Evolutionary conservation across 1,139 yeast genomes (phyloP), one percentile per base, ranked within the genome.

Genomic region (Candida tetrigidarum): DNA sequence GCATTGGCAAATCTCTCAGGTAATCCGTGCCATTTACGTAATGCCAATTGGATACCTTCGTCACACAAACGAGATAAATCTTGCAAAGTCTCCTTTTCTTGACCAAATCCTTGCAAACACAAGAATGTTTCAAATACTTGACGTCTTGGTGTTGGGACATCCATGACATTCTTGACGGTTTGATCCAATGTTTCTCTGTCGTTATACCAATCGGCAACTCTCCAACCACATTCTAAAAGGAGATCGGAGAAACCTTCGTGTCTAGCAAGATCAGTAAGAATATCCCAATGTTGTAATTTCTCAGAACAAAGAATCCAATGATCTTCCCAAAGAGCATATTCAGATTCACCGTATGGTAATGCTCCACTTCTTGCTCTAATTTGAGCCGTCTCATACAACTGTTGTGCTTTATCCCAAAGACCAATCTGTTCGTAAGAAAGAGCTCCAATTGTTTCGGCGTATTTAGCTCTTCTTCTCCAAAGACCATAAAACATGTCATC

Each of bases 281-380:
- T 86, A 62, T 95, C 99, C 99, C 99, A 95, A 53, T 93, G 98
- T 60, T 95, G 99, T 43, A 95, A 72, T 60, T 95, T 93, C 61
- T 95, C 97, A 2, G 99, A 97, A 71, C 99, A 92, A 29, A 89
- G 69, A 45, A 95, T 90, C 99, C 99, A 95, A 57, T 93, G 96
- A 60, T 95, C 99, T 68, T 95, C 99, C 99, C 99, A 95, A 38
- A 95, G 72, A 0, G 96, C 84, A 59, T 95, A 95, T 59, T 95
- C 99, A 1, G 96, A 83, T 59, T 95, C 98, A 20, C 97, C 90
- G 62, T 90, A 95, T 0, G 99, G 99, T 42, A 93, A 71, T 2
- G 89, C 96, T 2, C 99, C 99, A 59, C 96, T 86, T 48, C 99
- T 75, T 0, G 99, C 99, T 57, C 93, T 92, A 48, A 95, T 87